Conservation (phyloP, 2,329 filamentous ascomycete species). For the Fusarium brachygibbosum region DNA sequence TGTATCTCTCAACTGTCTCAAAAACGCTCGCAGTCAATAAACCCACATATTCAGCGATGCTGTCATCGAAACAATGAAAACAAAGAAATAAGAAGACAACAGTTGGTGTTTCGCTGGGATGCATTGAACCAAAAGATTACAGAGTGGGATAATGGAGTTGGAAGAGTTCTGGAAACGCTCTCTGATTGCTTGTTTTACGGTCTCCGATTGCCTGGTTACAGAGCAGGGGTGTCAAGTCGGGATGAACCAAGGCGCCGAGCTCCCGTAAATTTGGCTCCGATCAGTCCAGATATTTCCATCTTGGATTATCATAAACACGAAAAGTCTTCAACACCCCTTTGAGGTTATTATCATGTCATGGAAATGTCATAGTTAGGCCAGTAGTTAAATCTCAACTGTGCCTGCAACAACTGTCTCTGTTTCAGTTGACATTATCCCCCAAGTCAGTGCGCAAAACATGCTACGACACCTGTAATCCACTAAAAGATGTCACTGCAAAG, state of each 20-base stretch:
- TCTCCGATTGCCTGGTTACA: not conserved
- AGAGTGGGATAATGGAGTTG: not conserved
- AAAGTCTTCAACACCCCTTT: not conserved
- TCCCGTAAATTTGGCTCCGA: not conserved
- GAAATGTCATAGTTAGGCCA: not conserved
- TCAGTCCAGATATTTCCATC: not conserved
- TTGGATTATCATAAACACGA: no score
- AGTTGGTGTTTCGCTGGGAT: not conserved
- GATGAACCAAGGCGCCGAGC: conserved; percentile 2
- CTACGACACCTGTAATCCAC: not conserved
- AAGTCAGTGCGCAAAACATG: not conserved
- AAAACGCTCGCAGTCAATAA: no score
- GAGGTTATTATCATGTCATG: not conserved
- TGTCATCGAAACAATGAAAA: no score
- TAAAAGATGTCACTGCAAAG: not conserved
- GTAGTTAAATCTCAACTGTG: not conserved
- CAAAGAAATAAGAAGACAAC: no score
- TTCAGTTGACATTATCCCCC: not conserved
- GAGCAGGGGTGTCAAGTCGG: not conserved
- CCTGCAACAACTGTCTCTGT: not conserved
- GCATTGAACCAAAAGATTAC: not conserved
- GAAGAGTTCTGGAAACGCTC: not conserved
- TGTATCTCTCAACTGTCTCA: no score
- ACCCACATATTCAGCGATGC: no score
- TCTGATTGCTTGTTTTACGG: not conserved